A percentile compares a stretch with the other conserved stretches of the same genome.
phyloP scores from a whole-genome alignment of 805 yeast species.

The Saturnispora diversa region DNA sequence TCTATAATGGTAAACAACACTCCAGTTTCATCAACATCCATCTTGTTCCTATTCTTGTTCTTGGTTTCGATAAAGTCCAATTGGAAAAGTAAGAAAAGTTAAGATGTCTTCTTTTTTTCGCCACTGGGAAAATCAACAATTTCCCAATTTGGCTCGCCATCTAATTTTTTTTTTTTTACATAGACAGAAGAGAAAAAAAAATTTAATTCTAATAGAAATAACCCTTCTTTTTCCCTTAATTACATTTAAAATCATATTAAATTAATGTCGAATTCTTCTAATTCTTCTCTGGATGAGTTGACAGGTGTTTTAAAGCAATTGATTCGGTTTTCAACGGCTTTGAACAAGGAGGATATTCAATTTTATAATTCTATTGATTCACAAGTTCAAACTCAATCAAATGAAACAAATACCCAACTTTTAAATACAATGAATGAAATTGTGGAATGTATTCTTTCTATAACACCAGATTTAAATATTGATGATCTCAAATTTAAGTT shows the following conservation, averaged over 20 bases:
- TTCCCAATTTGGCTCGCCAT: no score
- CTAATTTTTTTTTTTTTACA: conserved; percentile 9
- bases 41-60: neutral
- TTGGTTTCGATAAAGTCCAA: no score
- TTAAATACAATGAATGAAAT: conserved; percentile 35
- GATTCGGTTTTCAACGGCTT: conserved; percentile 57
- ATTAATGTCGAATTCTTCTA: neutral
- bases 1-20: conserved; percentile 54
- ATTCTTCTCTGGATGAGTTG: conserved; percentile 21
- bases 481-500: conserved; percentile 23
- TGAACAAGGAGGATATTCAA: conserved; percentile 74
- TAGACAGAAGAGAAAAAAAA: no score
- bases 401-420: conserved; percentile 26
- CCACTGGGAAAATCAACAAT: conserved; percentile 3
- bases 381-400: conserved; percentile 33
- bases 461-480: conserved; percentile 21
- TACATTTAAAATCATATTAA: no score
- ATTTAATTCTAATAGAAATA: no score
- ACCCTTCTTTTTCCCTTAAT: no score
- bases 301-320: conserved; percentile 46
- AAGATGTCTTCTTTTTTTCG: no score
- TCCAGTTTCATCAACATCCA: conserved; percentile 34
- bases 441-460: conserved; percentile 22
- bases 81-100: no score
- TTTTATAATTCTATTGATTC: conserved; percentile 63